A percentile compares a stretch with the other conserved stretches of the same genome.
Conservation (phyloP, 768 basidiomycete species). For the Leccinum aurantiacum region DNA sequence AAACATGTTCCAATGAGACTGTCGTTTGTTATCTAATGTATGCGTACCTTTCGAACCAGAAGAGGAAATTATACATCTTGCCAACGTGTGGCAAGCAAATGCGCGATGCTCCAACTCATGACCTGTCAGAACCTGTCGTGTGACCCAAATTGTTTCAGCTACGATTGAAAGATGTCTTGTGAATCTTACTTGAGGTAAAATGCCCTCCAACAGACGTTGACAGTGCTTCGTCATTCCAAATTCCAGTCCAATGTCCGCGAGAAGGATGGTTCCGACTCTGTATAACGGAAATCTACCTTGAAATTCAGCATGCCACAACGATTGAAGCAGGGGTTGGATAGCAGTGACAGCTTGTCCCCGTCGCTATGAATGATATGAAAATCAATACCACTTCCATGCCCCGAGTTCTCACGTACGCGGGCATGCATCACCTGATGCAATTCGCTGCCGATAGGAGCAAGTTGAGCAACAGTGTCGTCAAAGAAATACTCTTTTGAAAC, state of each 20-base stretch:
- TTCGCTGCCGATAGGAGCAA: constrained; percentile 42
- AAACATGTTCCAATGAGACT: constrained; percentile 15
- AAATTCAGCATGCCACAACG: constrained; percentile 81
- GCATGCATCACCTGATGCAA: constrained; percentile 43
- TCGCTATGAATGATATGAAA: constrained; percentile 42
- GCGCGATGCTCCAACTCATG: constrained; percentile 76
- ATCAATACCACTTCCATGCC: constrained; percentile 2
- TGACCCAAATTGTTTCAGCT: not conserved
- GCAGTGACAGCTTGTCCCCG: constrained; percentile 60
- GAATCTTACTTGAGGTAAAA: constrained; percentile 70
- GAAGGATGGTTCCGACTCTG: constrained; percentile 64
- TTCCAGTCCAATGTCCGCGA: constrained; percentile 78
- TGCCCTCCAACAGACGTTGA: constrained; percentile 65
- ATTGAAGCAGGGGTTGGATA: constrained; percentile 65
- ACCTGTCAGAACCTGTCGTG: constrained; percentile 62
- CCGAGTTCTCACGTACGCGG: constrained; percentile 36
- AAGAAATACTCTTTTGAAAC: constrained; percentile 59
- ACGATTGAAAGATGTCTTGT: constrained; percentile 8
- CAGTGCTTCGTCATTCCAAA: constrained; percentile 72
- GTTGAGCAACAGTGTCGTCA: constrained; percentile 33
- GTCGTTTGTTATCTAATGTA: constrained; percentile 2
- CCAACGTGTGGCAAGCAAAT: constrained; percentile 69
- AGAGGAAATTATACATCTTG: constrained; percentile 70
- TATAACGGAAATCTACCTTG: constrained; percentile 66
- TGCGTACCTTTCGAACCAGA: constrained; percentile 46